phyloP scores from a whole-genome alignment of 2,329 filamentous ascomycete genomes.

The Drechslerella coelobrocha region DNA sequence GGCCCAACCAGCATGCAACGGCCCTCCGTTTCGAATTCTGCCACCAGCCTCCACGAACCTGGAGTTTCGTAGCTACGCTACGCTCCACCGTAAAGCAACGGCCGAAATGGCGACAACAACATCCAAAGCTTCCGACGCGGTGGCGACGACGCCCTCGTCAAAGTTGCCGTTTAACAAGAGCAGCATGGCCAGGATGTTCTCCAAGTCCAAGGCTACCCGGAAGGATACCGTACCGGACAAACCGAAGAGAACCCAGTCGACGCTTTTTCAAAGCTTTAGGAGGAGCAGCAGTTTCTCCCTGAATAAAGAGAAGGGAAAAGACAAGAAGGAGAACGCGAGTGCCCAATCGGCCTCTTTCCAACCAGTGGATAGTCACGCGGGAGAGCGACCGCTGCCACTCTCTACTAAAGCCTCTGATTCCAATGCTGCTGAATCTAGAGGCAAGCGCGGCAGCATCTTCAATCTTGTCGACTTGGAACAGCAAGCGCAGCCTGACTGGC shows the following conservation, averaged over 20 bases:
- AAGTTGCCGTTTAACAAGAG: conserved; percentile 13
- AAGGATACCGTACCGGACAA: conserved; percentile 2
- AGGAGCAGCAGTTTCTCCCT: conserved; percentile 8
- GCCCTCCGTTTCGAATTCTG: not conserved
- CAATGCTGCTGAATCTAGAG: not conserved
- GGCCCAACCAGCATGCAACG: not conserved
- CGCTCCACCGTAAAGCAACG: not conserved
- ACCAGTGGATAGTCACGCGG: conserved; percentile 7
- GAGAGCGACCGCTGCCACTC: not conserved
- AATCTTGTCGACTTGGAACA: conserved; percentile 20
- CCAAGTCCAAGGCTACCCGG: conserved; percentile 5
- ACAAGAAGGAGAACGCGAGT: conserved; percentile 1
- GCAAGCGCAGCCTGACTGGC: conserved; percentile 10
- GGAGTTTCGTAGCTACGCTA: conserved; percentile 29
- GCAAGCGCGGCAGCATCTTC: not conserved
- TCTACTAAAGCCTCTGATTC: not conserved
- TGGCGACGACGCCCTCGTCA: not conserved
- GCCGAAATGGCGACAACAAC: conserved; percentile 9
- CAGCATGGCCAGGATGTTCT: conserved; percentile 20
- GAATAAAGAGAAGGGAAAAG: conserved; percentile 17
- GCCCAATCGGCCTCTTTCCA: not conserved
- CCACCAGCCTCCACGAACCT: conserved; percentile 11
- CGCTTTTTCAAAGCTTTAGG: conserved; percentile 26
- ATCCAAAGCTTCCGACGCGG: not conserved
- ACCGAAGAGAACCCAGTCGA: conserved; percentile 6